Base-by-base conservation (phyloP, 1,284 basidiomycete species). In the Leccinum fuscescens region DNA sequence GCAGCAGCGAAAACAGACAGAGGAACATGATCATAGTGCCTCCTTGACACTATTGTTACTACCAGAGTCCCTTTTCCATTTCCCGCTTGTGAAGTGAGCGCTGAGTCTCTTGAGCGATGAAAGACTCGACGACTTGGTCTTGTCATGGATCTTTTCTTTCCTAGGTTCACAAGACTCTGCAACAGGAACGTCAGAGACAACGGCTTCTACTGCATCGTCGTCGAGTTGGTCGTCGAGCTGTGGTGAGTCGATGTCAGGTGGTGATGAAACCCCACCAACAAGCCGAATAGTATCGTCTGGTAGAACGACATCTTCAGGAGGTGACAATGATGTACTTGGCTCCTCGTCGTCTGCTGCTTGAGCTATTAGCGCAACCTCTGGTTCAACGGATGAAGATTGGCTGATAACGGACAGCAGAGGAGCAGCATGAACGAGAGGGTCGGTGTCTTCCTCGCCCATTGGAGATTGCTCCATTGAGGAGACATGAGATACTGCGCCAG, bases 21-120 rank as follows among this genome's bases (percentile, higher is more conserved):
- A 59, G 22, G 53, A 52, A 58, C 42, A 22, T 22, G 22, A 27
- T 75, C 56, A 75, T 69, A 68, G 69, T 57, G 58, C 33, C 57
- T 73, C 70, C 44, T 74, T 69, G 60, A 67, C 67, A 59, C 53
- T 64, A 61, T 58, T 63, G 66, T 80, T 80, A 65, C 78, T 76
- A 59, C 71, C 73, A 29, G 84, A 82, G 67, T 82, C 83, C 68
- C 81, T 81, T 77, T 81, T 87, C 76, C 81, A 76, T 66, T 75
- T 78, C 56, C 76, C 74, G 39, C 76, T 56, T 20, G 64, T 27
- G 17, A 75, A 50, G 48, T 69, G 71, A 20, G 54, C 78, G 31
- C 84, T 68, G 49, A 86, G 69, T 69, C 82, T 83, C 74, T 85
- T 89, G 64, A 86, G 72, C 48, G 82, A 76, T 42, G 86, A 76